A percentile compares a stretch with the other conserved stretches of the same genome.
These are phyloP conservation scores for Teratosphaeriaceae sp. DNA, from an alignment of 2,329 filamentous ascomycete genomes.

Conservation along the genomic window DNA sequence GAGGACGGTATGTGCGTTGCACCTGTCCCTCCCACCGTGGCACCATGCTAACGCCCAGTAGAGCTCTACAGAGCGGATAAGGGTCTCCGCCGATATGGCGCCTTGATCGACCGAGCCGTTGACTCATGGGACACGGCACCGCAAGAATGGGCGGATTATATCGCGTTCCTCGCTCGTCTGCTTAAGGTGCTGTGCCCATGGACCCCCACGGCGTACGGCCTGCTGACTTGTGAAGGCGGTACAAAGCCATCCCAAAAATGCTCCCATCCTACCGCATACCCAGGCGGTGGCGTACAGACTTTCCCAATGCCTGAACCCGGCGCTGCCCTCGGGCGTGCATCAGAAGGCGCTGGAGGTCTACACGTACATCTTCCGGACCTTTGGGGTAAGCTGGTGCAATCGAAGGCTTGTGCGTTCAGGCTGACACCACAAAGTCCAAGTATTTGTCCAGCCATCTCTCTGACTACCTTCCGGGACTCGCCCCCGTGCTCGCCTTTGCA, in stretches of 20 bases:
- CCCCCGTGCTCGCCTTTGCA: slow-evolving; percentile 86
- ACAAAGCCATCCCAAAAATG: slow-evolving; percentile 71
- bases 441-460: slow-evolving; percentile 69
- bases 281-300: slow-evolving; percentile 78
- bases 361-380: slow-evolving; percentile 75
- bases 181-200: slow-evolving; percentile 60
- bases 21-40: neutral
- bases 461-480: slow-evolving; percentile 83
- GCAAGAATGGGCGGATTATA: slow-evolving; percentile 99
- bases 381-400: slow-evolving; percentile 52
- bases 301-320: slow-evolving; percentile 90
- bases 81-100: slow-evolving; percentile 78
- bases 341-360: slow-evolving; percentile 97
- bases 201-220: neutral
- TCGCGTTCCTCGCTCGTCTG: slow-evolving; percentile 86
- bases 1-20: slow-evolving; percentile 60
- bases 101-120: slow-evolving; percentile 78
- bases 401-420: slow-evolving; percentile 7
- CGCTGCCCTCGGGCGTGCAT: slow-evolving; percentile 90
- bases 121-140: slow-evolving; percentile 85
- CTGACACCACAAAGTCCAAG: slow-evolving; percentile 13
- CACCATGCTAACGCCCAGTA: slow-evolving; percentile 29
- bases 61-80: slow-evolving; percentile 57
- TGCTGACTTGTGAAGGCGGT: slow-evolving; percentile 55
- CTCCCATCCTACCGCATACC: slow-evolving; percentile 72